Base-by-base conservation (phyloP, 805 yeast genomes). In the Zygosaccharomyces kombuchaensis region DNA sequence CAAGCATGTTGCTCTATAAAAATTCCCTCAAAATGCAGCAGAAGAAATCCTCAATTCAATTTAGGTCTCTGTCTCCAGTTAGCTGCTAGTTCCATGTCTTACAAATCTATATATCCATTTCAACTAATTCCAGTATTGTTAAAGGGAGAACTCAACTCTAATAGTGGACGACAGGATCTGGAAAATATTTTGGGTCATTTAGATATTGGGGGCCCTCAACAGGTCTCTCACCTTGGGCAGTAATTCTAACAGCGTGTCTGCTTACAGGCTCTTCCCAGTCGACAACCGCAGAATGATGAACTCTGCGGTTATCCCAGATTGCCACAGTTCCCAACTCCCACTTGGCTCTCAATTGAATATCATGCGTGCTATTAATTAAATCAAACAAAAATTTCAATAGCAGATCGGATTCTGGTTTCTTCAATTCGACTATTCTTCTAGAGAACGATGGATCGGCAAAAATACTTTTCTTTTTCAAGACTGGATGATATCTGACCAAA, bases 181-280 rank as follows among this genome's bases (percentile, higher is more conserved):
- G 40, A 13, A 31, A 43, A 14, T 46, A 46, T 37, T 34, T 44
- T 9, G 40, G 39, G 16, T 37, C 41, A 23, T 39, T 54, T 55
- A 34, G 71, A 56, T 73, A 74, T 17, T 62, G 59, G 38, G 76
- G 75, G 48, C 62, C 68, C 34, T 76, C 72, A 19, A 68, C 74
- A 5, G 93, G 91, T 59, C 82, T 71, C 62, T 84, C 90, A n/a
- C 82, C 88, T 56, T 76, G 75, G 4, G 84, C 80, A 14, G 88
- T 82, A 47, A 83, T 76, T 65, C 90, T 75, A 58, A 79, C 79
- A 6, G 85, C 85, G 53, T 83, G 89, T 63, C 90, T 76, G 26
- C 78, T 71, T 26, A 73, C 77, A n/a, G 84, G 81, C 36, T 75
- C 70, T 53, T 75, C 82, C 81, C 85, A 84, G 56, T 84, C 90